Percentiles rank a stretch among this genome's conserved stretches.
These are phyloP conservation scores for Candida rishiriensis DNA, from an alignment of 805 yeast genomes.

Conservation along the genomic window DNA sequence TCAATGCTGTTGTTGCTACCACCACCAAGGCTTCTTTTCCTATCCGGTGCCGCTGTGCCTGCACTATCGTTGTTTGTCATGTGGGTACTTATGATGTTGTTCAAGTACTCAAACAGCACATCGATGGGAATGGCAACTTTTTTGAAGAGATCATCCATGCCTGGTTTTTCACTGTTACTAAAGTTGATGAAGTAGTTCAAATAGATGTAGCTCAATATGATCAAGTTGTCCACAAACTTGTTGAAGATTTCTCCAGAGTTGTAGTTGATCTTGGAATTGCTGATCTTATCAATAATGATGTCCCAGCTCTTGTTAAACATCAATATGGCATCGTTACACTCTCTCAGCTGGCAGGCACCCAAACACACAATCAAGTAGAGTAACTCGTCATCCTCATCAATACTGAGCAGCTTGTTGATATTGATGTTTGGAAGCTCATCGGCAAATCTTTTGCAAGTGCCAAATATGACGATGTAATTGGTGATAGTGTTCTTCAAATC, in stretches of 20 bases:
- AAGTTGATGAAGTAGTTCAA: slow-evolving; percentile 35
- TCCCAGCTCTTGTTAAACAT: slow-evolving; percentile 44
- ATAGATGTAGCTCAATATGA: slow-evolving; percentile 39
- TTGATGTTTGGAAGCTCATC: slow-evolving; percentile 19
- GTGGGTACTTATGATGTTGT: slow-evolving; percentile 42
- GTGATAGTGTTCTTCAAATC: slow-evolving; percentile 20
- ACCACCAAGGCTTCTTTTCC: background rate
- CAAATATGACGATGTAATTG: slow-evolving; percentile 22
- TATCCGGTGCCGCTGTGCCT: too few species aligned
- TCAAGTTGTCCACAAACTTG: slow-evolving; percentile 43
- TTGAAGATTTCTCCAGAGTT: slow-evolving; percentile 25
- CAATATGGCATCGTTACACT: slow-evolving; percentile 30
- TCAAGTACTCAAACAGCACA: slow-evolving; percentile 44
- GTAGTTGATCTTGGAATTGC: slow-evolving; percentile 26
- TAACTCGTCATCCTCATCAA: slow-evolving; percentile 34
- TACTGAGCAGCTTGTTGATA: slow-evolving; percentile 18
- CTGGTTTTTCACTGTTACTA: slow-evolving; percentile 10
- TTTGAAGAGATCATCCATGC: slow-evolving; percentile 9
- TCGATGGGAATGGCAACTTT: slow-evolving; percentile 35
- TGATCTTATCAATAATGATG: slow-evolving; percentile 27
- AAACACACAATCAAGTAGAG: slow-evolving; percentile 42
- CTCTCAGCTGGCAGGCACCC: slow-evolving; percentile 38
- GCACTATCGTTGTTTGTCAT: slow-evolving; percentile 28
- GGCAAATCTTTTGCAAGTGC: slow-evolving; percentile 12
- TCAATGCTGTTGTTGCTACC: background rate